Percentiles rank a stretch among this genome's conserved stretches.
Evolutionary conservation across 2,329 filamentous ascomycete species (phyloP).

Genomic region (Trichoderma atroviride): DNA sequence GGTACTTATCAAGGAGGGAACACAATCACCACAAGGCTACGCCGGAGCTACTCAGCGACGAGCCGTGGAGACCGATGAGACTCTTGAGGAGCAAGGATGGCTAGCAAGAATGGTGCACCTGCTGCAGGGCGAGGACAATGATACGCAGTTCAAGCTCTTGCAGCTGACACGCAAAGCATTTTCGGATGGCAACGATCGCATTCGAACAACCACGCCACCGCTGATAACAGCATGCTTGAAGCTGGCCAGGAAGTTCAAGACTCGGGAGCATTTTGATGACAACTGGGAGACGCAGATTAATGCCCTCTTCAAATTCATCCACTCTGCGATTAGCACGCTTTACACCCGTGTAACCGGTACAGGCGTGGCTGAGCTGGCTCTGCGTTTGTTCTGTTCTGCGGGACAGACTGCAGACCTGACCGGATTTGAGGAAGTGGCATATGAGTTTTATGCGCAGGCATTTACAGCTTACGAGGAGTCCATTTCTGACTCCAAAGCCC

Average conservation of each 20-base stretch:
- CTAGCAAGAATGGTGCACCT: slow-evolving; percentile 90
- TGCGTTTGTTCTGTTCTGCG: slow-evolving; percentile 87
- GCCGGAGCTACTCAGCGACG: slow-evolving; percentile 78
- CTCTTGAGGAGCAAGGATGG: slow-evolving; percentile 97
- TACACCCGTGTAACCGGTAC: slow-evolving; percentile 80
- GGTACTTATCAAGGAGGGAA: slow-evolving; percentile 91
- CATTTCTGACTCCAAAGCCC: slow-evolving; percentile 91
- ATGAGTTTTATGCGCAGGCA: slow-evolving; percentile 97
- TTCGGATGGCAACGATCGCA: slow-evolving; percentile 88
- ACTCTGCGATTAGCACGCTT: slow-evolving; percentile 81
- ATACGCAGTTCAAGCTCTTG: slow-evolving; percentile 90
- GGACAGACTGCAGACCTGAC: slow-evolving; percentile 91
- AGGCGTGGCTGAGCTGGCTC: slow-evolving; percentile 81
- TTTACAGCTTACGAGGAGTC: slow-evolving; percentile 98
- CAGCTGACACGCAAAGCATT: slow-evolving; percentile 87
- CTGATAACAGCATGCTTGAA: slow-evolving; percentile 89
- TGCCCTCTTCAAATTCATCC: slow-evolving; percentile 92
- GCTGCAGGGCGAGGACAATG: slow-evolving; percentile 80
- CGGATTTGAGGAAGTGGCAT: slow-evolving; percentile 92
- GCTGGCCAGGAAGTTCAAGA: slow-evolving; percentile 84
- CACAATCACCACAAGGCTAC: slow-evolving; percentile 81
- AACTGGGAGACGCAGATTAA: slow-evolving; percentile 68
- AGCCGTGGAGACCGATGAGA: slow-evolving; percentile 87
- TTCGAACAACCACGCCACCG: slow-evolving; percentile 92
- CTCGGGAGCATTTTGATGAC: slow-evolving; percentile 78